Base-by-base conservation (phyloP, 345 rosid genomes). In the Litchi chinensis region DNA sequence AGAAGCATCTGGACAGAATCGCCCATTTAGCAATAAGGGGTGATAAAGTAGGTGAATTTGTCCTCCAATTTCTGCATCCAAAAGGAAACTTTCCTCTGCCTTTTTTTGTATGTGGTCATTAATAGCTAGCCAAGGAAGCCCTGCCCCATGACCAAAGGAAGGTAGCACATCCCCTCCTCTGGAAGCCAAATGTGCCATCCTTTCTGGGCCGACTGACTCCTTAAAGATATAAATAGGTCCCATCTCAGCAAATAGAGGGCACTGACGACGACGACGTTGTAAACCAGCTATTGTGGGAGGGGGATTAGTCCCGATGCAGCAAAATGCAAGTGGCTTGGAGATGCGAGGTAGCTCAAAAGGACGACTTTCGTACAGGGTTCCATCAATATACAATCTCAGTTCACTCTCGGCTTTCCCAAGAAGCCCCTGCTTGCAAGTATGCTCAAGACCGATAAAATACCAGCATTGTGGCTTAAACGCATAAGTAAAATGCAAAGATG, bases 401-500 rank as follows among this genome's bases (percentile, higher is more conserved):
- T 94, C 98, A 90, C 97, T 91, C 83, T 93, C 99, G n/a, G 93
- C 88, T 82, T 94, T 94, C 75, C 99, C 99, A 80, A 94, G 81
- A 66, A 96, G 85, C 68, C 95, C 98, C 77, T 89, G 97, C 93
- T 85, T 93, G 86, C 86, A 83, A 74, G 85, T 85, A 89, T 96
- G 99, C 88, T 96, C 99, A 64, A 96, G 86, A 52, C 98, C 98
- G 85, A 96, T 87, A 83, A 93, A 94, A 83, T 94, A 96, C 99
- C 99, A 94, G 85, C 98, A 96, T 41, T 96, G 99, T 28, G 99
- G 97, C 89, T 94, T 93, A 82, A 96, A 96, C 81, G 98, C 98
- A 86, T 96, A 97, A 71, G 99, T 93, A 86, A 96, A 96, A 90
- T 96, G 99, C 82, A 96, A 85, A 32, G 98, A 94, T 63, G 95